phyloP scores from a whole-genome alignment of 768 basidiomycete species.

The Gymnopilus junonius region DNA sequence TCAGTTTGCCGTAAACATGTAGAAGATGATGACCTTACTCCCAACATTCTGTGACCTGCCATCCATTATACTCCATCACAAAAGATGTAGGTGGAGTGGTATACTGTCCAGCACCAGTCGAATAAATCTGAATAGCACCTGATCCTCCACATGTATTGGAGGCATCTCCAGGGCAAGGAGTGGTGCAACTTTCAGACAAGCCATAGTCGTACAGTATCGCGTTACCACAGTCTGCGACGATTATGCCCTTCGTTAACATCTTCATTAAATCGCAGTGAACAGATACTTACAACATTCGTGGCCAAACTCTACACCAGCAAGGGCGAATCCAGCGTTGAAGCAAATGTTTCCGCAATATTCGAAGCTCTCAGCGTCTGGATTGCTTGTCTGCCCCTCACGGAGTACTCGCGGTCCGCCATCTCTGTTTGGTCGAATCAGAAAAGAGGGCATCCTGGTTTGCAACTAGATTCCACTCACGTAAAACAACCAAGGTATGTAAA shows the following conservation, averaged over 20 bases:
- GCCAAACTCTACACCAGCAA: conserved; percentile 13
- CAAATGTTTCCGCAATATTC: conserved; percentile 4
- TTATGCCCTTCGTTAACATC: background rate
- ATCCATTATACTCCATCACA: conserved; percentile 10
- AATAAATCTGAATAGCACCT: conserved; percentile 12
- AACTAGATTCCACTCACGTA: background rate
- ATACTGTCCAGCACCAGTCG: conserved; percentile 11
- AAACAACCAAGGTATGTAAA: conserved; percentile 9
- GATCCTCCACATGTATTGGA: conserved; percentile 12
- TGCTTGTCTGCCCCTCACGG: conserved; percentile 7
- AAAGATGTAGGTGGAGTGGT: conserved; percentile 9
- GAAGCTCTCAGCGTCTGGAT: conserved; percentile 2
- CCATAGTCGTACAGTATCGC: conserved; percentile 13
- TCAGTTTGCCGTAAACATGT: background rate
- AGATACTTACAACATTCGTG: conserved; percentile 11
- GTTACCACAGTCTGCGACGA: conserved; percentile 9
- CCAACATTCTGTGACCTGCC: conserved; percentile 8
- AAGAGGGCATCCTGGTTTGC: background rate
- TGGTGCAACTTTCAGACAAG: background rate
- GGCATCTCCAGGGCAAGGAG: conserved; percentile 9
- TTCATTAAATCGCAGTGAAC: background rate
- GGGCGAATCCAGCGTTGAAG: conserved; percentile 8
- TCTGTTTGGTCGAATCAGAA: background rate
- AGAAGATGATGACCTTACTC: background rate
- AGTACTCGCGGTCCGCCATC: conserved; percentile 7